Evolutionary conservation across 768 basidiomycete genomes (phyloP).

Genomic region (Lyophyllum atratum): DNA sequence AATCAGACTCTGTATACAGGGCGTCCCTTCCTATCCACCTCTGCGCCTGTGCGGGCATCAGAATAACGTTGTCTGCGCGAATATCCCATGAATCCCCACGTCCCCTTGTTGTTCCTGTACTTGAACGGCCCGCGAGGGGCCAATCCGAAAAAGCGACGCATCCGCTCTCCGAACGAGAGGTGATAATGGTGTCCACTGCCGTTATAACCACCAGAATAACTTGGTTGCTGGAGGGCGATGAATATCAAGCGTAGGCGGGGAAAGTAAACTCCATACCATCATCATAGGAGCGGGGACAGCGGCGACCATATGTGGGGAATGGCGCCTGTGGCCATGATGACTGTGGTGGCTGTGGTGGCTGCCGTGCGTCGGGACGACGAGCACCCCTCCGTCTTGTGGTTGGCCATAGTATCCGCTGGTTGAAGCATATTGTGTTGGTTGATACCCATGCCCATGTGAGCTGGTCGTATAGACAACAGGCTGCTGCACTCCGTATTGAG

Average conservation of each 20-base stretch:
- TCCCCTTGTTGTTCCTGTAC: conserved; percentile 43
- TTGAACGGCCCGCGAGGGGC: conserved; percentile 40
- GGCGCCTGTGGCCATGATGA: conserved; percentile 20
- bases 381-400: conserved; percentile 8
- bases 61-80: conserved; percentile 49
- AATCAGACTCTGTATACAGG: conserved; percentile 49
- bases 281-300: conserved; percentile 27
- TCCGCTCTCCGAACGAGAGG: conserved; percentile 43
- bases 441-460: conserved; percentile 22
- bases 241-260: not conserved
- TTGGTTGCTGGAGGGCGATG: conserved; percentile 27
- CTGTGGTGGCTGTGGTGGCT: conserved; percentile 22
- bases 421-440: conserved; percentile 14
- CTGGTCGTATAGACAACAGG: conserved; percentile 35
- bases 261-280: conserved; percentile 22
- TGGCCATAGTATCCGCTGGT: conserved; percentile 14
- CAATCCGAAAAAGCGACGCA: conserved; percentile 57
- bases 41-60: conserved; percentile 49
- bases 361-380: conserved; percentile 20
- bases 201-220: conserved; percentile 24
- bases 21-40: conserved; percentile 59
- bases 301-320: conserved; percentile 23
- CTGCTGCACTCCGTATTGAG: conserved; percentile 22
- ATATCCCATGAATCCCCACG: conserved; percentile 60
- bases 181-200: conserved; percentile 22